Conservation (phyloP, 768 basidiomycete genomes). For the Cystobasidium ongulense region DNA sequence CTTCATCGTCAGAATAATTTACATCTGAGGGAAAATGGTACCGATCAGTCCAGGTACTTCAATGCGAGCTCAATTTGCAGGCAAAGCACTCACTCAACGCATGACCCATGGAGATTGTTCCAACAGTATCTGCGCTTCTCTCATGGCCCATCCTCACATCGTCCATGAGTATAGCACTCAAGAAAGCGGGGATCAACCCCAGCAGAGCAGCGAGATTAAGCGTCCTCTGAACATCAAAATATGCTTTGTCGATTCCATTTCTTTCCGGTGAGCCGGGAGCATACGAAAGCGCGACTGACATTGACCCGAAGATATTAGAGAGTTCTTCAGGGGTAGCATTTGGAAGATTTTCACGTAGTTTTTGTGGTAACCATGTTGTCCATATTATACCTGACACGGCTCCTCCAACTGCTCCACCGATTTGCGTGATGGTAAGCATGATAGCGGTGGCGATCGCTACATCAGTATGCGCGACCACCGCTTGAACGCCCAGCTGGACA, state of each 20-base stretch:
- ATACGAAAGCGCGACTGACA: conserved; percentile 40
- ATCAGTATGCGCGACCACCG: conserved; percentile 39
- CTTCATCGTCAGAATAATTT: background rate
- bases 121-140: background rate
- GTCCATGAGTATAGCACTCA: conserved; percentile 32
- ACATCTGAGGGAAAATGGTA: background rate
- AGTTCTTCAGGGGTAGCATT: conserved; percentile 21
- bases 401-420: conserved; percentile 41
- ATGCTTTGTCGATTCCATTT: conserved; percentile 38
- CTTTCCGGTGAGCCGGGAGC: conserved; percentile 32
- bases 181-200: conserved; percentile 34
- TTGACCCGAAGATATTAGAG: conserved; percentile 35
- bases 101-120: background rate
- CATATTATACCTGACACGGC: conserved; percentile 40
- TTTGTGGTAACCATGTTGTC: conserved; percentile 37
- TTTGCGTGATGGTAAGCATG: conserved; percentile 40
- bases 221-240: conserved; percentile 37
- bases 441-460: conserved; percentile 41
- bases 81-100: background rate
- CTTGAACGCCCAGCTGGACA: conserved; percentile 39
- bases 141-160: conserved; percentile 33
- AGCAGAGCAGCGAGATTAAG: conserved; percentile 22
- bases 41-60: background rate
- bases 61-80: background rate
- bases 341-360: conserved; percentile 33